Conservation (phyloP, 139 green algal species). For the Volvox africanus region DNA sequence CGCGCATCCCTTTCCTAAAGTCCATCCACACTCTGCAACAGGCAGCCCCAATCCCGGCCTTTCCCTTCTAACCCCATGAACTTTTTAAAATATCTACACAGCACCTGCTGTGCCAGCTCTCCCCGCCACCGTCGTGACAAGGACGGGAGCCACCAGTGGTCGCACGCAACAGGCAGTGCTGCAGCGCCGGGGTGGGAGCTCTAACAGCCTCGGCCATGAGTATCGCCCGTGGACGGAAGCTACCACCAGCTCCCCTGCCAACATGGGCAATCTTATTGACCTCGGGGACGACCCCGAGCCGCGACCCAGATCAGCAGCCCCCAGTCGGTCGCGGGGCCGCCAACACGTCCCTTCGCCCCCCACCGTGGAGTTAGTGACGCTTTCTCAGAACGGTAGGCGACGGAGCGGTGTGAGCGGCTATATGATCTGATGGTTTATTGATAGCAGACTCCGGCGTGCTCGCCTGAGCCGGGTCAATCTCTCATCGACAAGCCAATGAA, state of each 20-base stretch:
- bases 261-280: conserved; percentile 19
- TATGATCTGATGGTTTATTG: not conserved
- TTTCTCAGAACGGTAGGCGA: not conserved
- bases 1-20: too few species aligned
- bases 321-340: not conserved
- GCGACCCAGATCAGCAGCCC: not conserved
- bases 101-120: not conserved
- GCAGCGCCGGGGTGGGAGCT: not conserved
- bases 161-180: conserved; percentile 27
- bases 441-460: not conserved
- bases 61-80: too few species aligned
- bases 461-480: not conserved
- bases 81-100: too few species aligned
- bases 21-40: too few species aligned
- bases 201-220: not conserved
- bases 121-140: not conserved
- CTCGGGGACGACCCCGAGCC: conserved; percentile 8
- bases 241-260: not conserved
- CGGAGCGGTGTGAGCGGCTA: not conserved
- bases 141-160: not conserved
- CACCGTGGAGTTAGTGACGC: conserved; percentile 16
- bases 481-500: not conserved
- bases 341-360: not conserved
- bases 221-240: not conserved
- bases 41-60: too few species aligned